Conservation (phyloP, 306 rosid species). For the Citrullus amarus region DNA sequence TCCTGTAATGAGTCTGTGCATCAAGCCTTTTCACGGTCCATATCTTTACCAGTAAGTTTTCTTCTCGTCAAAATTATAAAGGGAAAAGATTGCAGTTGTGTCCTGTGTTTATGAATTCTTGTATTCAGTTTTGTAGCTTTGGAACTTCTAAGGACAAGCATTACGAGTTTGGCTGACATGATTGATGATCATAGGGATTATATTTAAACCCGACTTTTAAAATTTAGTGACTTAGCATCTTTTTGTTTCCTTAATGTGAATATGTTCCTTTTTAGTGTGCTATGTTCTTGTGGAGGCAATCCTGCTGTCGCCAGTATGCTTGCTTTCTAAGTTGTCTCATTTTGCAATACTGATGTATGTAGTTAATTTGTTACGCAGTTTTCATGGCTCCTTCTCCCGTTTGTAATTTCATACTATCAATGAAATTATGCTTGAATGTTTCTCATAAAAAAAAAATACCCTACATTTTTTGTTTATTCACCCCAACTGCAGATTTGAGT, state of each 20-base stretch:
- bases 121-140: background rate
- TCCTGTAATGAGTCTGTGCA: slow-evolving; percentile 18
- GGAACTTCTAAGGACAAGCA: background rate
- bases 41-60: slow-evolving; percentile 42
- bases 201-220: background rate
- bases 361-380: background rate
- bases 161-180: background rate
- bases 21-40: slow-evolving; percentile 24
- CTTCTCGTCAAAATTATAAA: background rate
- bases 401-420: too few species aligned
- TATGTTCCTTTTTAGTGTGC: background rate
- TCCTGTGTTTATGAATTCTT: background rate
- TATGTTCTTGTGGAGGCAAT: background rate
- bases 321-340: background rate
- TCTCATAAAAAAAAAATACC: background rate
- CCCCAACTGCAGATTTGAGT: background rate
- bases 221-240: background rate
- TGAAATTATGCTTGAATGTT: too few species aligned
- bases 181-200: background rate
- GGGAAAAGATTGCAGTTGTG: background rate
- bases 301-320: background rate
- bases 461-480: background rate
- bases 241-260: background rate
- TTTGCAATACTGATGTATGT: background rate
- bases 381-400: background rate